Evolutionary conservation across 2,329 filamentous ascomycete species (phyloP).

Genomic region (Penicillium sp.): DNA sequence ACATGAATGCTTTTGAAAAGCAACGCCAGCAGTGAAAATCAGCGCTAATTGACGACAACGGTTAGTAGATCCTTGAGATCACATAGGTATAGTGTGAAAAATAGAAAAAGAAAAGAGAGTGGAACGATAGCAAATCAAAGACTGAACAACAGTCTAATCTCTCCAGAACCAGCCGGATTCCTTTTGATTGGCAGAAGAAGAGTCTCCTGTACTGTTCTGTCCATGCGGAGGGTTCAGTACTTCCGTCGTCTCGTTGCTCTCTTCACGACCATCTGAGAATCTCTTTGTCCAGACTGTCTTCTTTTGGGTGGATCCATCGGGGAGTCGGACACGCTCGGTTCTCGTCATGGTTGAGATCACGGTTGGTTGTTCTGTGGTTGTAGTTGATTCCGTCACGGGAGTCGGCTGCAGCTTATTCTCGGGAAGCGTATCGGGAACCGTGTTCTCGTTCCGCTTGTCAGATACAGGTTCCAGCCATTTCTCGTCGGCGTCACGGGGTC

Average conservation of each 20-base stretch:
- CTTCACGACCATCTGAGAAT: conserved; percentile 54
- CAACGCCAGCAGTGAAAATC: too few species aligned
- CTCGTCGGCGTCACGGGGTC: conserved; percentile 18
- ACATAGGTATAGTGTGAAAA: too few species aligned
- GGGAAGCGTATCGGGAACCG: conserved; percentile 18
- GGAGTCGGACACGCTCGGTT: conserved; percentile 46
- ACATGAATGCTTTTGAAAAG: too few species aligned
- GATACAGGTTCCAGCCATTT: conserved; percentile 26
- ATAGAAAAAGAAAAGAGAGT: neutral
- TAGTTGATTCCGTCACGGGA: conserved; percentile 9
- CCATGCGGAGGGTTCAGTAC: too few species aligned
- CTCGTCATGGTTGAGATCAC: conserved; percentile 51
- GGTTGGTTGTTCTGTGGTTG: conserved; percentile 12
- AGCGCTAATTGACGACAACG: too few species aligned
- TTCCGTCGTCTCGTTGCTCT: conserved; percentile 50
- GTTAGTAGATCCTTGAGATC: too few species aligned
- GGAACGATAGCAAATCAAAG: too few species aligned
- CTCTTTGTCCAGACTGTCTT: conserved; percentile 50
- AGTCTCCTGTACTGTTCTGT: too few species aligned
- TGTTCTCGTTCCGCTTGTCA: conserved; percentile 18
- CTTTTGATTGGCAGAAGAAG: too few species aligned
- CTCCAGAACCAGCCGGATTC: conserved; percentile 37
- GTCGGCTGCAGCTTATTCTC: neutral
- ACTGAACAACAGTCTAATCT: too few species aligned
- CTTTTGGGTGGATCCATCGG: conserved; percentile 52